Conservation (phyloP, 176 grass and related monocot genomes). For the Thinopyrum elongatum region DNA sequence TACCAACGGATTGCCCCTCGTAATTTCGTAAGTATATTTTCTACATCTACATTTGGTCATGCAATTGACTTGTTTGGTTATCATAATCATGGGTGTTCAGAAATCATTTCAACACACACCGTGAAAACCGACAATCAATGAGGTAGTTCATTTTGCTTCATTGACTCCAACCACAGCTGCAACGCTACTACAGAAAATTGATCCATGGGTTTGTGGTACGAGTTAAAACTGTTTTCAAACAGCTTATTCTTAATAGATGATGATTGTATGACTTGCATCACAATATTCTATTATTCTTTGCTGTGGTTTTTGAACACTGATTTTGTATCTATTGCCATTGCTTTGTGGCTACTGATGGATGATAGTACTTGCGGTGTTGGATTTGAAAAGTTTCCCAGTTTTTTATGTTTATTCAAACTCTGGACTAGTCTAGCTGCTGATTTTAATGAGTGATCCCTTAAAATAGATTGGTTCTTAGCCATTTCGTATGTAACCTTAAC, state of each 20-base stretch:
- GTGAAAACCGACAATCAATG: background rate
- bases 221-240: background rate
- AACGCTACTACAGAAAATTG: background rate
- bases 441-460: background rate
- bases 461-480: background rate
- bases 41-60: background rate
- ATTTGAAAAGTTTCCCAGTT: background rate
- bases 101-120: background rate
- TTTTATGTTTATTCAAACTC: background rate
- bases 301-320: background rate
- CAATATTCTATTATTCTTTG: background rate
- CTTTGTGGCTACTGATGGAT: background rate
- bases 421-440: background rate
- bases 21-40: background rate
- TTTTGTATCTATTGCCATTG: background rate
- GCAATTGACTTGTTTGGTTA: background rate
- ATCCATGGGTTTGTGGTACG: background rate
- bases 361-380: background rate
- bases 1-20: background rate
- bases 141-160: background rate
- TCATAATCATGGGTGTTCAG: background rate
- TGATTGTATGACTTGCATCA: background rate
- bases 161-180: background rate
- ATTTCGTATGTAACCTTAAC: background rate
- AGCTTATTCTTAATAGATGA: background rate